These are phyloP conservation scores for Poronia punctata DNA, from an alignment of 495 filamentous ascomycete species.

Conservation along the genomic window DNA sequence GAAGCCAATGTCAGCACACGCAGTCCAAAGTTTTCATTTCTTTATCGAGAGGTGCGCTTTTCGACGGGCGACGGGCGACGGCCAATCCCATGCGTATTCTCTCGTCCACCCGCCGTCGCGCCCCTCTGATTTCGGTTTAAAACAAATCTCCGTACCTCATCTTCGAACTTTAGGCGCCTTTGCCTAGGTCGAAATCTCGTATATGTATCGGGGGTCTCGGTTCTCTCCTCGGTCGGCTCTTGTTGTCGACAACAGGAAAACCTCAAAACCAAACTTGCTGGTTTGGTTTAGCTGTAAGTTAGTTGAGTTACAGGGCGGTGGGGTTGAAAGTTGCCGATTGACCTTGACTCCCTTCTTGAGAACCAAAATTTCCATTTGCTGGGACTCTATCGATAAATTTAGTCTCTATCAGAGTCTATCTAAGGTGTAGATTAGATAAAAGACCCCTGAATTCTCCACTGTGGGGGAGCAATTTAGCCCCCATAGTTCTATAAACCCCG, in stretches of 20 bases:
- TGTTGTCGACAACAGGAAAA: too few species aligned
- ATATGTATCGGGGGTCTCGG: conserved; percentile 3
- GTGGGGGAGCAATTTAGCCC: too few species aligned
- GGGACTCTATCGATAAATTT: conserved; percentile 5
- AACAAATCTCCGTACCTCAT: conserved; percentile 40
- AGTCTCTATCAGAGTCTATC: too few species aligned
- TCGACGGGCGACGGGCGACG: too few species aligned
- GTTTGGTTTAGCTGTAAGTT: not conserved
- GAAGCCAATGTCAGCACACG: conserved; percentile 16
- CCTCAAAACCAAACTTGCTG: conserved; percentile 6
- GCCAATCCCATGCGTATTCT: too few species aligned
- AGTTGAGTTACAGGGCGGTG: conserved; percentile 4
- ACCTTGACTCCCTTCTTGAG: too few species aligned
- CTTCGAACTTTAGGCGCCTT: conserved; percentile 16
- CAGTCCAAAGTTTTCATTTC: not conserved
- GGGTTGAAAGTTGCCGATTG: conserved; percentile 5
- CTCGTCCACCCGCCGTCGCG: too few species aligned
- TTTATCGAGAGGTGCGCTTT: too few species aligned
- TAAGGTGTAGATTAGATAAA: too few species aligned
- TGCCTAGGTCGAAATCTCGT: conserved; percentile 3
- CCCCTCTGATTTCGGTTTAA: too few species aligned
- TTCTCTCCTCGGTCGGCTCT: conserved; percentile 11
- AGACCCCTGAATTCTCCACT: too few species aligned
- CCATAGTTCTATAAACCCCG: too few species aligned
- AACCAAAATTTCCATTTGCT: conserved; percentile 12